phyloP scores from a whole-genome alignment of 805 yeast species.

The Metschnikowia rubicola region DNA sequence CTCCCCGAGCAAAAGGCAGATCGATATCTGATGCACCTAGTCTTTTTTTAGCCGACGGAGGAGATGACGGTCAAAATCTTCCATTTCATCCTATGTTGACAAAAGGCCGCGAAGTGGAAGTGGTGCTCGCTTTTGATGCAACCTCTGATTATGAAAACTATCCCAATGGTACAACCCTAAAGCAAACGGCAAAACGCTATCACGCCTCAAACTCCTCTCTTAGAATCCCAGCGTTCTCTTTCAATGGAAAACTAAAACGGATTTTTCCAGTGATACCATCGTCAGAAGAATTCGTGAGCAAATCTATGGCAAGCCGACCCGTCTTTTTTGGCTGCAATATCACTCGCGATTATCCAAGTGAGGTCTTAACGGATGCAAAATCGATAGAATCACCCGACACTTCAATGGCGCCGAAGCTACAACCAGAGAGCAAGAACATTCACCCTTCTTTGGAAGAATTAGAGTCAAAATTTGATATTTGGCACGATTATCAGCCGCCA shows the following conservation, averaged over 20 bases:
- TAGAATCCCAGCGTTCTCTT: slow-evolving; percentile 6
- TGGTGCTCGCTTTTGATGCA: slow-evolving; percentile 41
- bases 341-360: slow-evolving; percentile 25
- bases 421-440: neutral
- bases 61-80: slow-evolving; percentile 48
- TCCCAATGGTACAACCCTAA: slow-evolving; percentile 58
- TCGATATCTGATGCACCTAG: slow-evolving; percentile 15
- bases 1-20: slow-evolving; percentile 15
- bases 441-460: neutral
- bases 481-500: slow-evolving; percentile 44
- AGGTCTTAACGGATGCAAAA: neutral
- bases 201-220: slow-evolving; percentile 17
- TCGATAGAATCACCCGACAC: neutral
- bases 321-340: slow-evolving; percentile 44
- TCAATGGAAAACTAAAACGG: neutral
- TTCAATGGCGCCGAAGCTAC: neutral
- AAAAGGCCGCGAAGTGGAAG: slow-evolving; percentile 32
- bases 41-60: slow-evolving; percentile 44
- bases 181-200: slow-evolving; percentile 34
- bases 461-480: slow-evolving; percentile 1
- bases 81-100: slow-evolving; percentile 46
- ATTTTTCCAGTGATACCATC: slow-evolving; percentile 38
- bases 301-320: slow-evolving; percentile 25
- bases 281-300: slow-evolving; percentile 20
- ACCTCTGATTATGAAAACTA: slow-evolving; percentile 51